Evolutionary conservation across 2,329 filamentous ascomycete species (phyloP).

Genomic region (Xylaria sp.): DNA sequence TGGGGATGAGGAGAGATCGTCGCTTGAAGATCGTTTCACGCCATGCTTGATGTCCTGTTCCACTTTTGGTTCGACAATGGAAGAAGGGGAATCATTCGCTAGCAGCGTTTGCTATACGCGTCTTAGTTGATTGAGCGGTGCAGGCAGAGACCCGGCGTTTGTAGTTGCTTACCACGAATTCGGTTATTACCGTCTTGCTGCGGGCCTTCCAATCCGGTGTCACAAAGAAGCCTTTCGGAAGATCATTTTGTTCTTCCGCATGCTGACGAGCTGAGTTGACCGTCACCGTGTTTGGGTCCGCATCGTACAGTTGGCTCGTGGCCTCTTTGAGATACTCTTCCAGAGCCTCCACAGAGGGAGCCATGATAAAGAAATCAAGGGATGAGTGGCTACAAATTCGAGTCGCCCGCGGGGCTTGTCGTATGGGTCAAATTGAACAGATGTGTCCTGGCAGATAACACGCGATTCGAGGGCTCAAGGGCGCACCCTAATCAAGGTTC

Average conservation of each 20-base stretch:
- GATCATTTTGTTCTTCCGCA: slow-evolving; percentile 54
- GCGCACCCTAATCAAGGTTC: background rate
- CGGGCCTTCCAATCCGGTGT: slow-evolving; percentile 59
- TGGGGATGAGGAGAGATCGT: slow-evolving; percentile 46
- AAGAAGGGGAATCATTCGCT: slow-evolving; percentile 27
- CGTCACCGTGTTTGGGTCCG: slow-evolving; percentile 53
- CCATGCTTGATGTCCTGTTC: slow-evolving; percentile 38
- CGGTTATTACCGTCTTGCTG: slow-evolving; percentile 64
- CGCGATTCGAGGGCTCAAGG: background rate
- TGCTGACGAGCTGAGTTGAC: slow-evolving; percentile 63
- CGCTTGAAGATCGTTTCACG: slow-evolving; percentile 40
- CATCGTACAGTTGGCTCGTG: slow-evolving; percentile 52
- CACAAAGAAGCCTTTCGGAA: slow-evolving; percentile 59
- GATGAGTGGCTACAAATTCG: background rate
- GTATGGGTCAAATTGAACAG: background rate
- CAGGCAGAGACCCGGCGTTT: background rate
- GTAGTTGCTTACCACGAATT: slow-evolving; percentile 54
- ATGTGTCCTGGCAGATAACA: background rate
- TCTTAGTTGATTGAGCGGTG: slow-evolving; percentile 19
- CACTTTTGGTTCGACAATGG: slow-evolving; percentile 21
- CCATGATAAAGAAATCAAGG: slow-evolving; percentile 41
- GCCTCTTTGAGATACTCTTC: slow-evolving; percentile 54
- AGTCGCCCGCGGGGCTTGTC: background rate
- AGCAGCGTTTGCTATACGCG: slow-evolving; percentile 27
- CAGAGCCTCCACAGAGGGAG: slow-evolving; percentile 49